phyloP scores from a whole-genome alignment of 345 rosid species.

The Eucalyptus cloeziana region DNA sequence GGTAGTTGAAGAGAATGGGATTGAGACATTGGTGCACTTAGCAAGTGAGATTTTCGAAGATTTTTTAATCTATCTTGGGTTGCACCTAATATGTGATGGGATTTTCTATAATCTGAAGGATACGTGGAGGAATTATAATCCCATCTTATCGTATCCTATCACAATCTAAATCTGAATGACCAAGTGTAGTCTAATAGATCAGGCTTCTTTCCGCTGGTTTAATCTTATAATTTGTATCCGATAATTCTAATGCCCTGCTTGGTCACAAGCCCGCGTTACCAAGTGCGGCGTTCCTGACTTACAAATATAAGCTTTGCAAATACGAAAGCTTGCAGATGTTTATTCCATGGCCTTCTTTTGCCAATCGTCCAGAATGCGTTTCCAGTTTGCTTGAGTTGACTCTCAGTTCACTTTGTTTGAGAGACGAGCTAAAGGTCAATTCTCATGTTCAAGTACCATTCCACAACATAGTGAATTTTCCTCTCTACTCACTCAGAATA shows the following conservation, averaged over 20 bases:
- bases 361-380: neutral
- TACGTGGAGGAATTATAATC: neutral
- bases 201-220: neutral
- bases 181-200: neutral
- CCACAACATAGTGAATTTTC: neutral
- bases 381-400: neutral
- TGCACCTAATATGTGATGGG: neutral
- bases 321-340: neutral
- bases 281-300: neutral
- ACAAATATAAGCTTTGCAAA: neutral
- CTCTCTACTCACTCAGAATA: neutral
- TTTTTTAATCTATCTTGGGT: too few relatives aligned
- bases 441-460: neutral
- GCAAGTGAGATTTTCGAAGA: neutral
- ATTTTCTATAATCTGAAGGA: neutral
- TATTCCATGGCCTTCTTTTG: neutral
- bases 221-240: neutral
- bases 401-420: neutral
- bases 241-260: neutral
- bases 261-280: neutral
- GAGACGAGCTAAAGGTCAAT: neutral
- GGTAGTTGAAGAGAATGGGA: neutral
- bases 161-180: neutral
- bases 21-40: too few relatives aligned
- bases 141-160: neutral